Base-by-base conservation (phyloP, 257 asterid species). In the Nicotiana paniculata region DNA sequence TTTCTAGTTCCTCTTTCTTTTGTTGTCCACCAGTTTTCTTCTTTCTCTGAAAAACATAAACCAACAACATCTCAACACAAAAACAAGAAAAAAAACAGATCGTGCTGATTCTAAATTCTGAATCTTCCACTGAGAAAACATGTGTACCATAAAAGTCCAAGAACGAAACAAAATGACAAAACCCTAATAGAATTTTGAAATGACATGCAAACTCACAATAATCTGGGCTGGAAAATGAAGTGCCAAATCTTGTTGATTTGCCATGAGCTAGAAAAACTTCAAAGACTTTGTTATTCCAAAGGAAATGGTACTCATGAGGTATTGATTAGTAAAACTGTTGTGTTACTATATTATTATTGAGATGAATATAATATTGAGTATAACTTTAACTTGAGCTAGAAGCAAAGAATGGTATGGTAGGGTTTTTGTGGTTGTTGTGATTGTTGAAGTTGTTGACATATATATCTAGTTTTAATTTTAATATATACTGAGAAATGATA, bases 1-100 rank as follows among this genome's bases (percentile, higher is more conserved):
- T 91, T 86, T 95, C 93, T 61, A 95, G 93, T 65, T 92, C 97
- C 82, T 90, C 93, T 80, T 82, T 90, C 89, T 83, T 90, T n/a
- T 86, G 95, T 79, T 83, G 88, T 62, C 90, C 94, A 18, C 91
- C 94, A 24, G 57, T 77, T 84, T 78, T 86, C 89, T 85, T 90
- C 91, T 84, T 92, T 75, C 81, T 90, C 99, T 91, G 81, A 82
- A 76, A 83, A 78, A 83, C 64, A 35, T 72, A 82, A 84, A 53
- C 18, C 39, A 79, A 9, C 39, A 70, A 70, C 8, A 70, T 70
- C 33, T 21, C 78, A 43, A 70, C 12, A 21, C 24, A 21, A 21
- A 21, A 21, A 21, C 24, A 21, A 21, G n/a, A 21, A 21, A 21
- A 21, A 21, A 21, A 21, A 57, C 26, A 17, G 3, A 9, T 9